Evolutionary conservation across 2,329 filamentous ascomycete species (phyloP), one percentile per base, ranked within the genome.

Genomic region (Aspergillus latus): DNA sequence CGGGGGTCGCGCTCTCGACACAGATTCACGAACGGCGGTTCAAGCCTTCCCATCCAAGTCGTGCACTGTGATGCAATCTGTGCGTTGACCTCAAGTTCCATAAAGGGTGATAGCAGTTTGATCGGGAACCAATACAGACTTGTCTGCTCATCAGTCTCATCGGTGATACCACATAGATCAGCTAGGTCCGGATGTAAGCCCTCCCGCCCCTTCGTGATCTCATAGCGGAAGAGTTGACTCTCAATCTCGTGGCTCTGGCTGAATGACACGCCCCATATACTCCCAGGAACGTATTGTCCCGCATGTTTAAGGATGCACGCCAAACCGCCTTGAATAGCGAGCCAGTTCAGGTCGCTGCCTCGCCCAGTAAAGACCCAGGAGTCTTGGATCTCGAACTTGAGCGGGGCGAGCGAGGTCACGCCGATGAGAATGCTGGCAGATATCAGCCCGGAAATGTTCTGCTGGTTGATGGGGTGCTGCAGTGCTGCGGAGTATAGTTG

Each of bases 371-470:
- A 63, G 4, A 71, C 62, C 69, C 69, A 72, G 0, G 68, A 70
- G 13, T 67, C 68, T 7, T 55, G 56, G 7, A 62, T 55, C 3
- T 63, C 44, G 45, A 66, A 66, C 21, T 61, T 55, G 11, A 63
- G 61, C 0, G 66, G 65, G 4, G 63, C 66, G 8, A 71, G 50
- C 1, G 65, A 60, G n/a, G 63, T 63, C 2, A 67, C 52, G 0
- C 67, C 61, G 60, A 71, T 68, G 36, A 71, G 58, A 63, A 72
- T 69, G 58, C 68, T 69, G 2, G 66, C 64, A 6, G 68, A 71
- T 8, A 72, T 34, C 2, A 72, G 56, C 0, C 62, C 60, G 30
- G 68, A 63, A 5, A 70, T 59, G 26, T 64, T 72, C 2, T 63
- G 49, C 6, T 51, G 48, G 5, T 42, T 55, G 7, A 71, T 49